phyloP scores from a whole-genome alignment of 2,329 filamentous ascomycete species.

The Mycocentrospora acerina region DNA sequence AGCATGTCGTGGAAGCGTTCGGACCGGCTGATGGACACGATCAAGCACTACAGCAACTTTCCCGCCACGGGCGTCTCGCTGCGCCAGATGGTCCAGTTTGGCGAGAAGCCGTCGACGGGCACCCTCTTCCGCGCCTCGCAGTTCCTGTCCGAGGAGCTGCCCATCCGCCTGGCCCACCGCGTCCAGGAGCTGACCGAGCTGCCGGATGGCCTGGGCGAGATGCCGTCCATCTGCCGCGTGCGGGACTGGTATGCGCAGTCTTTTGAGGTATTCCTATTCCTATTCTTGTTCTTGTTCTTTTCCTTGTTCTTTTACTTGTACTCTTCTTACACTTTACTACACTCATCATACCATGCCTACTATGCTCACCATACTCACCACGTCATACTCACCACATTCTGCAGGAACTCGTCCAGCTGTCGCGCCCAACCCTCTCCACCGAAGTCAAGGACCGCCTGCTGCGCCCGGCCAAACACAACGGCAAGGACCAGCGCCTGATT shows the following conservation, averaged over 20 bases:
- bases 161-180: slow-evolving; percentile 92
- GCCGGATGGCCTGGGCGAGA: slow-evolving; percentile 94
- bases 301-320: too few relatives aligned
- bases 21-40: slow-evolving; percentile 90
- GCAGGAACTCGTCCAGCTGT: slow-evolving; percentile 88
- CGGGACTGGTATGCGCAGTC: slow-evolving; percentile 99
- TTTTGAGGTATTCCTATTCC: slow-evolving; percentile 73
- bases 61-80: slow-evolving; percentile 82
- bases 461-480: slow-evolving; percentile 61
- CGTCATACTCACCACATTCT: slow-evolving; percentile 36
- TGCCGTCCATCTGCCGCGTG: slow-evolving; percentile 94
- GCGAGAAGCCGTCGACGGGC: slow-evolving; percentile 85
- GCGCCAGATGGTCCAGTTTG: slow-evolving; percentile 99
- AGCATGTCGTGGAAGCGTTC: slow-evolving; percentile 93
- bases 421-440: slow-evolving; percentile 72
- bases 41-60: slow-evolving; percentile 95
- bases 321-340: too few relatives aligned
- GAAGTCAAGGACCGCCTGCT: slow-evolving; percentile 80
- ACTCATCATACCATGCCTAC: too few relatives aligned
- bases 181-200: slow-evolving; percentile 91
- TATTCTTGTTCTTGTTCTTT: slow-evolving; percentile 2
- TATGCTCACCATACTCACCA: too few relatives aligned
- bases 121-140: slow-evolving; percentile 97
- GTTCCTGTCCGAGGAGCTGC: slow-evolving; percentile 96
- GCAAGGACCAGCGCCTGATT: slow-evolving; percentile 66